Percentiles rank a stretch among this genome's conserved stretches.
Conservation (phyloP, 257 asterid genomes). For the Petunia secreta region DNA sequence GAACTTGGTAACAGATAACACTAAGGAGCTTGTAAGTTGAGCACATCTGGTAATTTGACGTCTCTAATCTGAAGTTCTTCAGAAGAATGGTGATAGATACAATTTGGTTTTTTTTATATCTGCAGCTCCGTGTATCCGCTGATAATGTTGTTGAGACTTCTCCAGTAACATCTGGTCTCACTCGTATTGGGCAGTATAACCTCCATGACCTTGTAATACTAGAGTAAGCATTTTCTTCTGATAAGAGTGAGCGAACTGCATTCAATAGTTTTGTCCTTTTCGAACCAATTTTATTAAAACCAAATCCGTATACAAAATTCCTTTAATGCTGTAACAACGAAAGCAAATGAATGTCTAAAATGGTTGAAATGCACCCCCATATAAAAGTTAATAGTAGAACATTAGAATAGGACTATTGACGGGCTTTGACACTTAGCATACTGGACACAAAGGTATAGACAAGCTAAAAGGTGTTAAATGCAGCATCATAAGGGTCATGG, state of each 20-base stretch:
- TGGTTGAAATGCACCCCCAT: background rate
- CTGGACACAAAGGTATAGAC: background rate
- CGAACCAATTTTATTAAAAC: too few species aligned
- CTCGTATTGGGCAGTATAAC: constrained; percentile 89
- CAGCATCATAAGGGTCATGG: background rate
- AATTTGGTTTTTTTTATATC: background rate
- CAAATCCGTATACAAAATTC: too few species aligned
- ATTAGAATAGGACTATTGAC: background rate
- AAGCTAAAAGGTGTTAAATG: background rate
- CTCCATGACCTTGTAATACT: constrained; percentile 94
- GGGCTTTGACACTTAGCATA: background rate
- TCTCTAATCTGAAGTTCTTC: background rate
- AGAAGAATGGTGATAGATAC: background rate
- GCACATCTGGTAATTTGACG: background rate
- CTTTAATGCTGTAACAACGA: too few species aligned
- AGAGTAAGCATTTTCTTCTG: constrained; percentile 52
- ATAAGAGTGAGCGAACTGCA: background rate
- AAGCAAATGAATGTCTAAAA: background rate
- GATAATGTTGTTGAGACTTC: constrained; percentile 92
- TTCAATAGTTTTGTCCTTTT: constrained; percentile 25
- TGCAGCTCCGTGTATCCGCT: constrained; percentile 83
- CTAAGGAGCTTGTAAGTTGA: constrained; percentile 73
- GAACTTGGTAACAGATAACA: constrained; percentile 79
- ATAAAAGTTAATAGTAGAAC: too few species aligned
- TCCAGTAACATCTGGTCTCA: constrained; percentile 90